A percentile compares a stretch with the other conserved stretches of the same genome.
These are phyloP conservation scores for Chlorella sp. DNA, from an alignment of 139 green algal species.

Conservation along the genomic window DNA sequence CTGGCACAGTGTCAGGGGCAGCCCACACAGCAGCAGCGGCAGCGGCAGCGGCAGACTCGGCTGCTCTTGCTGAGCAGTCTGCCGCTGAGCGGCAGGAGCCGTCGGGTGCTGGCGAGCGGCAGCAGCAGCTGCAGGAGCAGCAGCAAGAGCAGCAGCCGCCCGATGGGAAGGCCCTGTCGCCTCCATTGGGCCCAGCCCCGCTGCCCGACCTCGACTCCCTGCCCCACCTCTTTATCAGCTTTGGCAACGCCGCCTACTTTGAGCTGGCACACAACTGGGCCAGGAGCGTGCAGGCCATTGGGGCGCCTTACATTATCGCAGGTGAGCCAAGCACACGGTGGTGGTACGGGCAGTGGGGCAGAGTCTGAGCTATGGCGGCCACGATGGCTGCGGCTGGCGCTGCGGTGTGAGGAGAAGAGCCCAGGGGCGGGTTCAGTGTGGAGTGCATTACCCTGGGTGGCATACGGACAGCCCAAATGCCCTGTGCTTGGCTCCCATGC, in stretches of 20 bases:
- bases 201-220: not conserved
- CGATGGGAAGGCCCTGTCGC: not conserved
- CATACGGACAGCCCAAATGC: too few species aligned
- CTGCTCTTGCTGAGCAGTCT: not conserved
- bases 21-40: not conserved
- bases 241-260: constrained; percentile 27
- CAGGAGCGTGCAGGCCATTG: not conserved
- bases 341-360: too few species aligned
- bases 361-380: too few species aligned
- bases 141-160: not conserved
- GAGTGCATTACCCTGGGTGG: too few species aligned
- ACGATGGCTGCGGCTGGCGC: too few species aligned
- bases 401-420: too few species aligned
- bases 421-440: too few species aligned
- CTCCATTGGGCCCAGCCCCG: not conserved
- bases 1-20: not conserved
- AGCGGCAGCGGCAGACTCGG: not conserved
- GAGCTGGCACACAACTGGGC: constrained; percentile 16
- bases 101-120: too few species aligned
- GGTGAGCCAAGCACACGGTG: not conserved
- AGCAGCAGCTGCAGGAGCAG: not conserved
- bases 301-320: not conserved
- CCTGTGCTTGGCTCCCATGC: too few species aligned
- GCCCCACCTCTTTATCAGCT: not conserved
- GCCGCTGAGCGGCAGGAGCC: too few species aligned